Evolutionary conservation across 2,329 filamentous ascomycete genomes (phyloP).

Genomic region (Metarhizium robertsii): DNA sequence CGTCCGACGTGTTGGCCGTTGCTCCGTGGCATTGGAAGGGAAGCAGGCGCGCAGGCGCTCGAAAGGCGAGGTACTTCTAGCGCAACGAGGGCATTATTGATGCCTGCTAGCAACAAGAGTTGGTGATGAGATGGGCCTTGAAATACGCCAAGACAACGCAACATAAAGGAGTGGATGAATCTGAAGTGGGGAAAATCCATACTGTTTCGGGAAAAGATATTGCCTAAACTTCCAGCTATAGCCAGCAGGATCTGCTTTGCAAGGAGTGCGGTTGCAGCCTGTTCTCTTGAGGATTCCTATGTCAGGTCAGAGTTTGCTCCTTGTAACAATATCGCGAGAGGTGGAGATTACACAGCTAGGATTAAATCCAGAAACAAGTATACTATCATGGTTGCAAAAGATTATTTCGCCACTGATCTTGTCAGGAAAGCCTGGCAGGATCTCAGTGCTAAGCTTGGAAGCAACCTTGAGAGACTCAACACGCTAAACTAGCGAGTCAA

Average conservation of each 20-base stretch:
- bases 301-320: background rate
- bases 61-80: constrained; percentile 61
- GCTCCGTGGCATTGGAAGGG: constrained; percentile 20
- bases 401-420: background rate
- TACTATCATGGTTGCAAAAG: constrained; percentile 50
- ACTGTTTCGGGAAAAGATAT: constrained; percentile 69
- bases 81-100: constrained; percentile 70
- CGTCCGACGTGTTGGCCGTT: constrained; percentile 3
- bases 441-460: constrained; percentile 11
- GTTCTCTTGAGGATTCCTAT: background rate
- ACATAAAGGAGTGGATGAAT: no score
- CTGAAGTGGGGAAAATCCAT: no score
- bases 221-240: constrained; percentile 71
- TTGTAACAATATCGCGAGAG: no score
- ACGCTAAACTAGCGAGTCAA: constrained; percentile 11
- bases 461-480: constrained; percentile 8
- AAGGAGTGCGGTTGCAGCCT: constrained; percentile 44
- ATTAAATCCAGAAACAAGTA: background rate
- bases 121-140: no score
- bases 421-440: background rate
- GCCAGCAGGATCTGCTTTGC: constrained; percentile 74
- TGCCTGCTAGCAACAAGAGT: constrained; percentile 23
- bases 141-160: no score
- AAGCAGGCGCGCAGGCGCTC: constrained; percentile 56
- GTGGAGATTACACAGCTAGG: no score